Base-by-base conservation (phyloP, 164 flowering plant species). In the Saururus chinensis region DNA sequence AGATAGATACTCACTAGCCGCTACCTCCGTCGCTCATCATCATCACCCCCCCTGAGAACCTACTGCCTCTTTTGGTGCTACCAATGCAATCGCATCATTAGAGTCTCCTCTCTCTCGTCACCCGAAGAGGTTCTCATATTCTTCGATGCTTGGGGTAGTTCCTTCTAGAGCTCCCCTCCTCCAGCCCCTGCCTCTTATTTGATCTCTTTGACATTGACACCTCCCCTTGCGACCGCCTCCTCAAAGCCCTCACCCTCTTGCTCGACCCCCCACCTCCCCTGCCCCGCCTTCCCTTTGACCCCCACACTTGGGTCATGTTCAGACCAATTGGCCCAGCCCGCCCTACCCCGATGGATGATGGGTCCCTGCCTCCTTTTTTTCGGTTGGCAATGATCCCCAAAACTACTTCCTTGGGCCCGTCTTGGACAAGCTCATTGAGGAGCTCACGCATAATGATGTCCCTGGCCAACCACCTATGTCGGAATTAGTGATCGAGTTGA, bases 381-480 rank as follows among this genome's bases (percentile, higher is more conserved):
- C 63, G 0, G 45, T 63, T 3, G 59, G 61, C 41, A 58, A 9
- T n/a, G 80, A 80, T 59, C 79, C 82, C 0, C 35, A 85, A 35
- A 63, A 85, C 63, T 88, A 68, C 74, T 91, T 75, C 56, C 0
- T 59, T 0, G 95, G 92, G 16, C 76, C 83, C 1, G 82, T 81
- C 25, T 51, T 87, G 4, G 40, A 80, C 17, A 74, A 79, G 35
- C 64, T 91, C 53, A 87, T 88, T 7, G 92, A 88, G 21, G 83
- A 84, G 52, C 55, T 91, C 26, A 88, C 98, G 0, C 75, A 88
- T 49, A 73, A 88, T 56, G 96, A 88, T 69, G 75, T 90, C 22
- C 88, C 84, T 1, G 98, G 96, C 0, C 86, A 83, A 0, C 77
- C 87, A 1, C 91, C 97, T 1, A 87, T 81, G 0, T 75, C 93